Conservation (phyloP, 2,329 filamentous ascomycete species). For the Chrysoporthe puriensis region DNA sequence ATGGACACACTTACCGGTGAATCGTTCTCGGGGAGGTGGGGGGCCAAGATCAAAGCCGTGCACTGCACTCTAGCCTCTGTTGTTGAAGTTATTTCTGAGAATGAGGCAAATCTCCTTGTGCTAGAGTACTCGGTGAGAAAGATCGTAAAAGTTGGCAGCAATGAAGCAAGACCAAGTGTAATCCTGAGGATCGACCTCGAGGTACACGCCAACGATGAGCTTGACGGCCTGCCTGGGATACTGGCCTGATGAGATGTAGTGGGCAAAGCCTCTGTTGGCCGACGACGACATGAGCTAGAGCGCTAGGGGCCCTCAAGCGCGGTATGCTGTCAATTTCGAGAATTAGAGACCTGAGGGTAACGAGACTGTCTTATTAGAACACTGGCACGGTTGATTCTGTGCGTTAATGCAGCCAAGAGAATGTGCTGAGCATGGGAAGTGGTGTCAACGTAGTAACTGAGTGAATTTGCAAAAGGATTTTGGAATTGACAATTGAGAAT, state of each 20-base stretch:
- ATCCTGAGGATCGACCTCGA: constrained; percentile 33
- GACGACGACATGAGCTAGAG: not conserved
- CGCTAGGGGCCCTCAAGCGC: not conserved
- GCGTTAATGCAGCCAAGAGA: not conserved
- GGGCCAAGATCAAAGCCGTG: not conserved
- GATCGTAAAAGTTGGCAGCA: constrained; percentile 41
- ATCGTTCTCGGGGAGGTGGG: not conserved
- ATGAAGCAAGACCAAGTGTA: constrained; percentile 39
- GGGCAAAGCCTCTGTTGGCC: not conserved
- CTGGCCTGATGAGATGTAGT: not conserved
- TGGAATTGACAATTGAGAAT: no score
- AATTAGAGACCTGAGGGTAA: not conserved
- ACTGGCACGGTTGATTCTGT: not conserved
- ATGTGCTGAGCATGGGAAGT: not conserved
- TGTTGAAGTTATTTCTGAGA: constrained; percentile 26
- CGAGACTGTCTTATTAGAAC: not conserved
- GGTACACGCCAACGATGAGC: constrained; percentile 35
- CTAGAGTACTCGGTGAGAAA: constrained; percentile 36
- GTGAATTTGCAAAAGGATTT: no score
- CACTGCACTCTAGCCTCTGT: not conserved
- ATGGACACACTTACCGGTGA: constrained; percentile 17
- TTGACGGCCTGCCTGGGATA: constrained; percentile 30
- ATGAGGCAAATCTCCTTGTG: constrained; percentile 38
- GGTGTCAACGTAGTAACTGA: no score
- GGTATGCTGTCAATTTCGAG: not conserved